phyloP scores from a whole-genome alignment of 1,139 yeast species.

The Geotrichum siamense region DNA sequence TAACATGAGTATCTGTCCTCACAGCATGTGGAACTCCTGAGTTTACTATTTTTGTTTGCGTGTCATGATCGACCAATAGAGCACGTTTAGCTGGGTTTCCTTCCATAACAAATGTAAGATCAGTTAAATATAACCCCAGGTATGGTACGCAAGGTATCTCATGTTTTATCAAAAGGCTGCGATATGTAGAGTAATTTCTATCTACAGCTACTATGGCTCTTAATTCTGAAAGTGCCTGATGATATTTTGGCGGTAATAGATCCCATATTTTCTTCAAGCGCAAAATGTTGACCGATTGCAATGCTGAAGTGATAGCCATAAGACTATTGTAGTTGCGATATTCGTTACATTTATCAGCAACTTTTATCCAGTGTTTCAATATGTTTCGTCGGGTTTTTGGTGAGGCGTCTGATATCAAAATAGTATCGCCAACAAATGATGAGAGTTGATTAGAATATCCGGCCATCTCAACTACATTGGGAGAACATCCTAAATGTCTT shows the following conservation, averaged over 20 bases:
- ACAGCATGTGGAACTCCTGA: slow-evolving; percentile 3
- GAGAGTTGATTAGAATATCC: slow-evolving; percentile 72
- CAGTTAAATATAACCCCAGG: slow-evolving; percentile 75
- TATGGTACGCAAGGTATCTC: slow-evolving; percentile 77
- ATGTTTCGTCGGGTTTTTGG: slow-evolving; percentile 49
- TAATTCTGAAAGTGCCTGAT: slow-evolving; percentile 59
- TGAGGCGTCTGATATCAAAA: slow-evolving; percentile 35
- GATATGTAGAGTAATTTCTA: slow-evolving; percentile 70
- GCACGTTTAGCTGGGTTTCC: slow-evolving; percentile 69
- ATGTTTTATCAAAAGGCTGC: slow-evolving; percentile 54
- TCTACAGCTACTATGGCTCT: slow-evolving; percentile 73
- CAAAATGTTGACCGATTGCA: slow-evolving; percentile 74
- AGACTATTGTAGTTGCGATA: slow-evolving; percentile 77
- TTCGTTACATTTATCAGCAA: slow-evolving; percentile 72
- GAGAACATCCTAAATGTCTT: slow-evolving; percentile 53
- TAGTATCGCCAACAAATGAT: slow-evolving; percentile 75
- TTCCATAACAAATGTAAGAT: slow-evolving; percentile 78
- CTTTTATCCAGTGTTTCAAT: slow-evolving; percentile 74
- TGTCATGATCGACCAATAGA: slow-evolving; percentile 20
- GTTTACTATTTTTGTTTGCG: slow-evolving; percentile 4
- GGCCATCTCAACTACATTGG: slow-evolving; percentile 62
- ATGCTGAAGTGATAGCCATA: slow-evolving; percentile 76
- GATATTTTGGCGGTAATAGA: slow-evolving; percentile 53
- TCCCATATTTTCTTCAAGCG: slow-evolving; percentile 67
- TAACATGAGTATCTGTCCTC: slow-evolving; percentile 32